phyloP scores from a whole-genome alignment of 208 protist genomes.

The Wallacemonas sp. region DNA sequence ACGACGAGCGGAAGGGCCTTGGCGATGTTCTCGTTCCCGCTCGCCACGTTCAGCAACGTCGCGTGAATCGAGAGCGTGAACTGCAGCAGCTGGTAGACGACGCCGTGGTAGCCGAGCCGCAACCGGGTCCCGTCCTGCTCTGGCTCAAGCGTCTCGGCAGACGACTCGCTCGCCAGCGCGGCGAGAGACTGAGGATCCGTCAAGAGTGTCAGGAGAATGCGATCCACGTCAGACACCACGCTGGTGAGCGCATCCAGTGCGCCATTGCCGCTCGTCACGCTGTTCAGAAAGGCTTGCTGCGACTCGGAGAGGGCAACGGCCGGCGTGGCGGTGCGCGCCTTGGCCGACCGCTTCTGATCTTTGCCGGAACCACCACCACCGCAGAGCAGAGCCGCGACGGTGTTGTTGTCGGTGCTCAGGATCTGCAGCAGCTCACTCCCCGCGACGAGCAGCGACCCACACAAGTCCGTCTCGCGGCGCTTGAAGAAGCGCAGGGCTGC shows the following conservation, averaged over 20 bases:
- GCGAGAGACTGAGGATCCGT: slow-evolving; percentile 6
- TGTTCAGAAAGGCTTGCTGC: slow-evolving; percentile 59
- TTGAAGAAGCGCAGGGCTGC: slow-evolving; percentile 38
- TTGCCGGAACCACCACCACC: background rate
- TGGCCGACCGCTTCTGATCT: background rate
- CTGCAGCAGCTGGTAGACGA: slow-evolving; percentile 53
- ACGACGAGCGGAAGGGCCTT: slow-evolving; percentile 57
- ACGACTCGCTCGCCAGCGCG: background rate
- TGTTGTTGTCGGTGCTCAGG: slow-evolving; percentile 54
- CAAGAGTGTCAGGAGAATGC: slow-evolving; percentile 16
- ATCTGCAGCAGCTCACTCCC: slow-evolving; percentile 48
- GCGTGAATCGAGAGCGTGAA: slow-evolving; percentile 49
- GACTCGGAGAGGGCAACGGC: background rate
- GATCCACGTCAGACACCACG: slow-evolving; percentile 7
- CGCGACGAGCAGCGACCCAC: slow-evolving; percentile 38
- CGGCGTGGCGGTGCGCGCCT: background rate
- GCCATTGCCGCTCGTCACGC: slow-evolving; percentile 38
- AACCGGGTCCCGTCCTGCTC: background rate
- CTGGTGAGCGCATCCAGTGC: slow-evolving; percentile 14
- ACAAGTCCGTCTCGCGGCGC: slow-evolving; percentile 45
- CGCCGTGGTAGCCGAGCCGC: slow-evolving; percentile 24
- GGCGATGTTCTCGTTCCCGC: slow-evolving; percentile 35
- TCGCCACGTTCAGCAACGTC: slow-evolving; percentile 49
- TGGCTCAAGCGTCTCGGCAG: background rate
- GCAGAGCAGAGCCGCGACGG: slow-evolving; percentile 33